Evolutionary conservation across 2,329 filamentous ascomycete species (phyloP), one percentile per base, ranked within the genome.

Genomic region (Phaeosphaeriaceae sp.): DNA sequence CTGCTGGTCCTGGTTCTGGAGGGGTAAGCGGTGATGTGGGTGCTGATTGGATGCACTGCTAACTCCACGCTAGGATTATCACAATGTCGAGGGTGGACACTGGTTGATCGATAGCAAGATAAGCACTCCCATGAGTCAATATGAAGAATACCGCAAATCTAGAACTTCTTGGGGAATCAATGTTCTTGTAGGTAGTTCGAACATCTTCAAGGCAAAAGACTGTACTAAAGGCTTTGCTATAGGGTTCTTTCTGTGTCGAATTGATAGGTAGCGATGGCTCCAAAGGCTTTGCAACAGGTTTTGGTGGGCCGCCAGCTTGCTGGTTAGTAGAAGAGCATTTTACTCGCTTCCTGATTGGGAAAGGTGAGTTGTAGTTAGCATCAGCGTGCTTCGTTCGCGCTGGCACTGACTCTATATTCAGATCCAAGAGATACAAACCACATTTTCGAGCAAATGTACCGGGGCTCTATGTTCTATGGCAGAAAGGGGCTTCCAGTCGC

Each of bases 151-250:
- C 75, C 86, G 92, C 60, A 85, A 87, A 53, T 96, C 92, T 30
- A 83, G 92, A 63, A 96, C 92, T 11, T 92, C 87, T 72, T 97
- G 91, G 90, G 92, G 92, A 30, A 97, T 97, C 81, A 97, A 97
- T 65, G 92, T 96, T 6, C 78, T 97, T 20, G 92, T 92, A 2
- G 96, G 92, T 26, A 9, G 3, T 11, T 26, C n/a, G 23, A 26
- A 11, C 23, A 26, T 26, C n/a, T n/a, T 26, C 23, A 26, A 26
- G 7, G 7, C 23, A 11, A 9, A 8, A 6, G 11, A 6, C 23
- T 26, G 23, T 26, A 11, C 23, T 26, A 26, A 26, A 11, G 11
- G 23, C 11, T 26, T 11, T 11, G 6, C 5, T 6, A 26, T 3
- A 26, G 23, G 23, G 23, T 26, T 26, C 23, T 0, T 96, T 97